phyloP scores from a whole-genome alignment of 108 stramenopile species.

The Epithemia pelagica region DNA sequence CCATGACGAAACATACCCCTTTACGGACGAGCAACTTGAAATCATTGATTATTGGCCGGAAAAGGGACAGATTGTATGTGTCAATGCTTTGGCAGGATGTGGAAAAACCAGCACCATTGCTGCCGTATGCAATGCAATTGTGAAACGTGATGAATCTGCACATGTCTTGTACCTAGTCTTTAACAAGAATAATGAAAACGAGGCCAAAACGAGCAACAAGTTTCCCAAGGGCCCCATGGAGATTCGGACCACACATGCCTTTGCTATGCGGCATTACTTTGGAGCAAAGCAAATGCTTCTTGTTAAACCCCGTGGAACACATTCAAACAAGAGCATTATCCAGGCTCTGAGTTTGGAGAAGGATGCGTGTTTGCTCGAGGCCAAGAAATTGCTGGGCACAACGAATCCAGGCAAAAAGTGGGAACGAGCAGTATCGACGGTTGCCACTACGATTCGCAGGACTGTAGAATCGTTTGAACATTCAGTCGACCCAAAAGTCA shows the following conservation, averaged over 20 bases:
- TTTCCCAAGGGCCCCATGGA: slow-evolving; percentile 23
- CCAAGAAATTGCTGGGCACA: not conserved
- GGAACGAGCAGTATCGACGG: not conserved
- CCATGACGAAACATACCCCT: no score
- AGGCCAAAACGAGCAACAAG: slow-evolving; percentile 25
- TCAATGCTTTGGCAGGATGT: slow-evolving; percentile 18
- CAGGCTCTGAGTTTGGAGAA: not conserved
- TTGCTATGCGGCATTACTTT: slow-evolving; percentile 21
- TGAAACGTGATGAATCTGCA: not conserved
- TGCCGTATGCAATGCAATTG: slow-evolving; percentile 14
- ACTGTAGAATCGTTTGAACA: not conserved
- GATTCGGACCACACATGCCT: slow-evolving; percentile 28
- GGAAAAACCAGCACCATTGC: slow-evolving; percentile 26
- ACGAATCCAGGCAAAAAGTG: not conserved
- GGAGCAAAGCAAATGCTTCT: slow-evolving; percentile 7
- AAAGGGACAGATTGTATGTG: slow-evolving; percentile 1
- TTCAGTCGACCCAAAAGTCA: not conserved
- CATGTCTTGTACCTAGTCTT: slow-evolving; percentile 21
- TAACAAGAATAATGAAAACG: slow-evolving; percentile 14
- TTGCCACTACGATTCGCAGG: not conserved
- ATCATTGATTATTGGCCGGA: not conserved
- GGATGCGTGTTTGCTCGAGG: not conserved
- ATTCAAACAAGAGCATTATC: not conserved
- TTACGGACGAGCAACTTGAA: not conserved
- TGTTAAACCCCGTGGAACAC: not conserved